Base-by-base conservation (phyloP, 2,329 filamentous ascomycete species). In the Botrytis porri region DNA sequence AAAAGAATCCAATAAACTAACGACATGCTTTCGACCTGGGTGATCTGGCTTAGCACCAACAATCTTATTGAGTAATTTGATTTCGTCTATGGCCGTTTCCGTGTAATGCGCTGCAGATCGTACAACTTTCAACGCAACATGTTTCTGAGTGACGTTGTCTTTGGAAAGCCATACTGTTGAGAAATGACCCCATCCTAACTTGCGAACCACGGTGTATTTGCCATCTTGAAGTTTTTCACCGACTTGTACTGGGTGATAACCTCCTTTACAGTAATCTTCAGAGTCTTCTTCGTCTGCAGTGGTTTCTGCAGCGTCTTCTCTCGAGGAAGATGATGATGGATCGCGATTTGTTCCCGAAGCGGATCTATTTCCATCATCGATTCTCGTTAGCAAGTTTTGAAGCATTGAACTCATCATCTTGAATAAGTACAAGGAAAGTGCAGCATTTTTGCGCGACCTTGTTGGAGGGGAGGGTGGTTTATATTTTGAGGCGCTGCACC, bases 181-280 rank as follows among this genome's bases (percentile, higher is more conserved):
- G 85, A 98, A 99, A 81, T 98, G 95, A 76, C 96, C 96, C 95
- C 95, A 98, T 78, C 95, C 95, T 70, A 98, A 88, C 86, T 98
- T 98, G 84, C 95, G 92, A 82, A 98, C 93, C 73, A 98, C 91
- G 25, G 95, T 96, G 84, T 99, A 99, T 84, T 93, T 95, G 78
- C 94, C 95, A 82, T 98, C 94, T 83, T 98, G 98, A 88, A 98
- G 98, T 81, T 94, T 92, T 84, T 99, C 96, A 79, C 96, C 96
- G 74, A 98, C 92, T 79, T 90, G 88, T 67, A 99, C 96, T 4
- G 96, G 96, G 81, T 99, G 96, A 83, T 98, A 99, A 75, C 96
- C 96, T 80, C 96, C 96, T 84, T 98, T 98, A 88, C 95, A 98
- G 86, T 99, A 99, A 83, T 99, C 96, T 84, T 98, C 95, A 65